A percentile compares a stretch with the other conserved stretches of the same genome.
phyloP scores from a whole-genome alignment of 2,329 filamentous ascomycete genomes.

The Nemania sp. region DNA sequence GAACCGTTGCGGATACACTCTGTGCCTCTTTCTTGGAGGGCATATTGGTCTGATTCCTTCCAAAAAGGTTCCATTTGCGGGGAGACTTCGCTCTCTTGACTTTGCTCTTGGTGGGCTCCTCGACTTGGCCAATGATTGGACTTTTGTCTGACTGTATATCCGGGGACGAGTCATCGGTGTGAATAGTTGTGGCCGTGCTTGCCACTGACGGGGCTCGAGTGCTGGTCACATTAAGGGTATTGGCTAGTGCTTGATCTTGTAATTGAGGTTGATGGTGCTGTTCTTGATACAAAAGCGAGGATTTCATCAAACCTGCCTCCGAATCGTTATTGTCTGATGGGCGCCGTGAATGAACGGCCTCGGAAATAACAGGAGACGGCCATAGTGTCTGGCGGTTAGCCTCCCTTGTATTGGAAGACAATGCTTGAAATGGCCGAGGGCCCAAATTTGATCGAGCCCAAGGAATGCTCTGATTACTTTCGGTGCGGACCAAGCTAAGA shows the following conservation, averaged over 20 bases:
- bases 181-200: constrained; percentile 59
- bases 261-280: constrained; percentile 57
- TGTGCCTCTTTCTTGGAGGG: constrained; percentile 45
- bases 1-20: constrained; percentile 52
- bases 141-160: constrained; percentile 45
- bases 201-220: constrained; percentile 55
- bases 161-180: constrained; percentile 59
- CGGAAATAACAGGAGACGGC: constrained; percentile 57
- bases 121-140: constrained; percentile 38
- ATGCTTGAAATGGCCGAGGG: constrained; percentile 47
- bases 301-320: constrained; percentile 51
- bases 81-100: constrained; percentile 59
- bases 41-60: constrained; percentile 54
- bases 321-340: constrained; percentile 62
- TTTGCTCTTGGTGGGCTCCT: constrained; percentile 55
- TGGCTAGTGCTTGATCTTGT: constrained; percentile 48
- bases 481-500: constrained; percentile 52
- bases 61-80: constrained; percentile 66
- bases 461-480: constrained; percentile 54
- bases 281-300: constrained; percentile 58
- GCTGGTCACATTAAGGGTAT: constrained; percentile 57
- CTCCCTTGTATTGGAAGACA: constrained; percentile 47
- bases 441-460: constrained; percentile 48
- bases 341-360: constrained; percentile 41
- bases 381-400: constrained; percentile 51